These are phyloP conservation scores for Aspergillus novofumigatus DNA, from an alignment of 2,329 filamentous ascomycete genomes.

Conservation along the genomic window DNA sequence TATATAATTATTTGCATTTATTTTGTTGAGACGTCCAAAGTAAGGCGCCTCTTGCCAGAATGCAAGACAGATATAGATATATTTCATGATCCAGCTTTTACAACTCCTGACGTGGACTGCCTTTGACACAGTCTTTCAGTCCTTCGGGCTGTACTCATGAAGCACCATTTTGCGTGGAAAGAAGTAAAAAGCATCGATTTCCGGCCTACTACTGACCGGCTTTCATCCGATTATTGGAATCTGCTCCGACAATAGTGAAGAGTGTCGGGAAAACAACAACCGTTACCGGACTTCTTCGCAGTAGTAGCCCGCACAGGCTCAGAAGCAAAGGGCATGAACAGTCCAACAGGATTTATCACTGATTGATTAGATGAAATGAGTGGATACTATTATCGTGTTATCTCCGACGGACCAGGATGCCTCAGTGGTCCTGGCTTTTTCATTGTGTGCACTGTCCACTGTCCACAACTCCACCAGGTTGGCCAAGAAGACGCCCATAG, in stretches of 20 bases:
- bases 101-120: too few relatives aligned
- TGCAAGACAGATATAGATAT: too few relatives aligned
- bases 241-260: background rate
- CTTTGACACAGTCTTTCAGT: background rate
- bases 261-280: background rate
- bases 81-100: too few relatives aligned
- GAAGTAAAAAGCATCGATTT: background rate
- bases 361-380: constrained; percentile 24
- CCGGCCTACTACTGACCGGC: background rate
- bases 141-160: background rate
- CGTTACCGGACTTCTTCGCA: background rate
- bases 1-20: background rate
- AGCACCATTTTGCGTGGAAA: background rate
- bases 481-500: background rate
- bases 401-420: background rate
- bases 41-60: too few relatives aligned
- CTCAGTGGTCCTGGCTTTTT: background rate
- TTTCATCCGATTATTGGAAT: background rate
- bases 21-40: too few relatives aligned
- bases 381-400: constrained; percentile 18
- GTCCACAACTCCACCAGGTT: background rate
- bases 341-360: background rate
- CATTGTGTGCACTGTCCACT: background rate
- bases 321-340: background rate
- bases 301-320: background rate